Evolutionary conservation across 345 rosid genomes (phyloP).

Genomic region (Erodium maritimum): DNA sequence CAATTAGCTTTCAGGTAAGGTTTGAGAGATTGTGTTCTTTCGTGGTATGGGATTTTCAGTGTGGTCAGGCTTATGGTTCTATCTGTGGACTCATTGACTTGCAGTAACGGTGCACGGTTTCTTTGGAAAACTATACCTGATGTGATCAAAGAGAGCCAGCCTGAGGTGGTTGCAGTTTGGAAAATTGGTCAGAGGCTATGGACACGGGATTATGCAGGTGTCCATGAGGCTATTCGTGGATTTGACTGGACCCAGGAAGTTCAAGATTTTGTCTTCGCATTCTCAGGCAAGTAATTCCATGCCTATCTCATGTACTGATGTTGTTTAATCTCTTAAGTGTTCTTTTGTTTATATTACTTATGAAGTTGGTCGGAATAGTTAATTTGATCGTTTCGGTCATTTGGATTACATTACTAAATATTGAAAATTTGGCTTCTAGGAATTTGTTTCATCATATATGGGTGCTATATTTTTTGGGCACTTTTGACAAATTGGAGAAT

Average conservation of each 20-base stretch:
- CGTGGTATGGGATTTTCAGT: not conserved
- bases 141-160: slow-evolving; percentile 51
- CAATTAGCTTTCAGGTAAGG: not conserved
- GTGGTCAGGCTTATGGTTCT: too few species aligned
- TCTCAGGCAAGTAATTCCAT: slow-evolving; percentile 36
- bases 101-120: slow-evolving; percentile 71
- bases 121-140: slow-evolving; percentile 76
- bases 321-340: not conserved
- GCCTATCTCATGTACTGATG: not conserved
- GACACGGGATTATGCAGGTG: slow-evolving; percentile 68
- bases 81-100: not conserved
- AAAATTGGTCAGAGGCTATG: slow-evolving; percentile 71
- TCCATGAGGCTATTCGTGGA: slow-evolving; percentile 54
- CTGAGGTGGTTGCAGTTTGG: slow-evolving; percentile 69
- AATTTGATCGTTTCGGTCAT: too few species aligned
- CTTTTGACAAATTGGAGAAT: too few species aligned
- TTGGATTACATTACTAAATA: not conserved
- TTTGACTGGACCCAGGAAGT: slow-evolving; percentile 76
- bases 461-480: too few species aligned
- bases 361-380: not conserved
- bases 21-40: not conserved
- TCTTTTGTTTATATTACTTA: not conserved
- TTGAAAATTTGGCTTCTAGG: too few species aligned
- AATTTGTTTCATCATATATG: too few species aligned
- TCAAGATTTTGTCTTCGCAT: slow-evolving; percentile 45